These are phyloP conservation scores for Entomortierella chlamydospora DNA, from an alignment of 192 early-diverging fungal genomes.

Conservation along the genomic window DNA sequence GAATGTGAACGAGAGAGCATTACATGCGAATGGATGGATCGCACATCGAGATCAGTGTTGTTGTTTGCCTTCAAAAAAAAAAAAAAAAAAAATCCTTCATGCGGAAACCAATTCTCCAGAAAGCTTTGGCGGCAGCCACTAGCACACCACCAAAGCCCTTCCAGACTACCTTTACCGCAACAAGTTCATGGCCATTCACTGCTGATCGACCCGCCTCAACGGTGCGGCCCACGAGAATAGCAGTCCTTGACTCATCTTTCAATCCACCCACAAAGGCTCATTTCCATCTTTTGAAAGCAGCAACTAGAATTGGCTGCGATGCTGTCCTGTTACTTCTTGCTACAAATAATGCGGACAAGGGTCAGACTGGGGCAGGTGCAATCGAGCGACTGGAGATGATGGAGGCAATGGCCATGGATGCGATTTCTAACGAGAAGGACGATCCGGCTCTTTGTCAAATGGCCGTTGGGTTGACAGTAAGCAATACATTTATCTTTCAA, in stretches of 20 bases:
- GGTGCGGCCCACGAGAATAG: slow-evolving; percentile 45
- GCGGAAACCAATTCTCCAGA: slow-evolving; percentile 38
- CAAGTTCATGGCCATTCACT: slow-evolving; percentile 47
- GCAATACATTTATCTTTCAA: not conserved
- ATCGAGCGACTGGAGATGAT: slow-evolving; percentile 80
- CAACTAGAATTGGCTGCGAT: slow-evolving; percentile 61
- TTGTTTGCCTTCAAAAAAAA: too few relatives aligned
- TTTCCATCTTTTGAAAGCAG: slow-evolving; percentile 64
- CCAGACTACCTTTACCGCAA: slow-evolving; percentile 43
- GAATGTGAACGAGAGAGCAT: too few relatives aligned
- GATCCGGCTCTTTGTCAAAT: slow-evolving; percentile 37
- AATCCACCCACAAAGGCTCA: slow-evolving; percentile 78
- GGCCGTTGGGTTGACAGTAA: slow-evolving; percentile 45
- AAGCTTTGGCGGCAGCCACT: slow-evolving; percentile 29
- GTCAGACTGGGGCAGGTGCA: slow-evolving; percentile 59
- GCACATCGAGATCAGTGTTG: too few relatives aligned
- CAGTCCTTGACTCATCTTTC: slow-evolving; percentile 81
- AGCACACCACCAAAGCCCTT: slow-evolving; percentile 22
- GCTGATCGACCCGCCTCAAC: slow-evolving; percentile 28
- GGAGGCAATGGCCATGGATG: slow-evolving; percentile 64
- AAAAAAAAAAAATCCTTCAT: slow-evolving; percentile 4
- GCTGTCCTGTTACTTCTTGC: slow-evolving; percentile 72
- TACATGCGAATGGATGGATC: too few relatives aligned
- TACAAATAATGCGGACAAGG: slow-evolving; percentile 79
- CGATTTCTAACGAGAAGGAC: slow-evolving; percentile 37